Percentiles rank a stretch among this genome's conserved stretches.
These are phyloP conservation scores for Aspergillus costaricaensis DNA, from an alignment of 2,329 filamentous ascomycete genomes.

Conservation along the genomic window DNA sequence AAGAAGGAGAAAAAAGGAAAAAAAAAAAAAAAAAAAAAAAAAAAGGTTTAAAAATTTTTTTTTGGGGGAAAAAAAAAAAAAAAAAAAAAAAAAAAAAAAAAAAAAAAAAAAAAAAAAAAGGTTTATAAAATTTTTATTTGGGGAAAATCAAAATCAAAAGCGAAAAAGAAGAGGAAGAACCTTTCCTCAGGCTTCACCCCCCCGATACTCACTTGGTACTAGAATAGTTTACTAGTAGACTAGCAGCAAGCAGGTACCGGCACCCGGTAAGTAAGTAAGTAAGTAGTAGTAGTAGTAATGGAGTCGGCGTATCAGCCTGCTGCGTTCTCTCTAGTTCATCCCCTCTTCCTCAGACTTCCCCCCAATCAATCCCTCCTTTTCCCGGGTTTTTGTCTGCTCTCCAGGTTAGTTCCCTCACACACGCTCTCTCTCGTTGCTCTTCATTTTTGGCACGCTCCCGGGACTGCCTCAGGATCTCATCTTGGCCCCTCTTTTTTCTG, in stretches of 20 bases:
- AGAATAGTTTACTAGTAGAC: neutral
- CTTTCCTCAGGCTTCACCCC: neutral
- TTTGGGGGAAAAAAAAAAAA: neutral
- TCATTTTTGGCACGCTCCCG: neutral
- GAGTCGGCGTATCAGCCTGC: neutral
- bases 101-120: neutral
- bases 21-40: too few species aligned
- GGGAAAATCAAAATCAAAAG: neutral
- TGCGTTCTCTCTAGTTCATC: neutral
- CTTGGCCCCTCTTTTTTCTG: constrained; percentile 6
- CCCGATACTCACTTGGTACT: too few species aligned
- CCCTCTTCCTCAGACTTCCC: too few species aligned
- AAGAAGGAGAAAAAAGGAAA: neutral
- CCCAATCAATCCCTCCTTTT: neutral
- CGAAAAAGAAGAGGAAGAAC: neutral
- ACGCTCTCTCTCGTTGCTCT: constrained; percentile 3
- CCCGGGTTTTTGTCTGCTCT: neutral
- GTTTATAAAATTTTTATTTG: neutral
- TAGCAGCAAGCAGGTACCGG: neutral
- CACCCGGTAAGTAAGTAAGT: neutral
- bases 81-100: neutral
- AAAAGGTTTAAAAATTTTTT: neutral
- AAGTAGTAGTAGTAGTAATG: too few species aligned
- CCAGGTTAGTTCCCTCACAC: neutral
- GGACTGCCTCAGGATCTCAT: neutral